phyloP scores from a whole-genome alignment of 2,329 filamentous ascomycete species.

The Escovopsis weberi region DNA sequence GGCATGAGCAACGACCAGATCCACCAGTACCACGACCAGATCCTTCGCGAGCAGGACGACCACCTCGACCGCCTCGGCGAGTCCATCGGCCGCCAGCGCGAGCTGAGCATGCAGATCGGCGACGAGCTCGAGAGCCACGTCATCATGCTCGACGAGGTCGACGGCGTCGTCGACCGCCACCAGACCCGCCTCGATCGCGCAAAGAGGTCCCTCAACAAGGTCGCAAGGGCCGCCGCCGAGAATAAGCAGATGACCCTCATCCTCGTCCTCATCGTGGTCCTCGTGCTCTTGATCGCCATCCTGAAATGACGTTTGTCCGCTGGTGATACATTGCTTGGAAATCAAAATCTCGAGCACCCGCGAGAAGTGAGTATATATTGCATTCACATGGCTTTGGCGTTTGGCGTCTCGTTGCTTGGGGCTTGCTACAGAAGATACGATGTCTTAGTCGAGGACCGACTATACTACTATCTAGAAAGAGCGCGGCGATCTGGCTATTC shows the following conservation, averaged over 20 bases:
- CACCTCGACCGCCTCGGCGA: constrained; percentile 81
- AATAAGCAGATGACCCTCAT: constrained; percentile 79
- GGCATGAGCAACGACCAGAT: constrained; percentile 69
- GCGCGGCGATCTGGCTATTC: no score
- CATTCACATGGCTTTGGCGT: no score
- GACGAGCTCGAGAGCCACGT: constrained; percentile 90
- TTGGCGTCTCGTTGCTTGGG: no score
- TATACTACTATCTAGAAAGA: no score
- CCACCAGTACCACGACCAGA: constrained; percentile 65
- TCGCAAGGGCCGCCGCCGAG: constrained; percentile 62
- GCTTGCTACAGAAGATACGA: no score
- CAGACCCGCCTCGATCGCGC: constrained; percentile 62
- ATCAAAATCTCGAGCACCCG: not conserved
- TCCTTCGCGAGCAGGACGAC: constrained; percentile 80
- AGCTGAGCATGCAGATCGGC: constrained; percentile 90
- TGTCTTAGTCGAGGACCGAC: no score
- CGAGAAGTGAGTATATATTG: not conserved
- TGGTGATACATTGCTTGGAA: not conserved
- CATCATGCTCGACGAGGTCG: constrained; percentile 76
- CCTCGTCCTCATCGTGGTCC: constrained; percentile 65
- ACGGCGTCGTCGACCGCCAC: constrained; percentile 70
- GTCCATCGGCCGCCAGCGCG: constrained; percentile 75
- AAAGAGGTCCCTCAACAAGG: constrained; percentile 51
- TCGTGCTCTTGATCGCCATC: constrained; percentile 71
- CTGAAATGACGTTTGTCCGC: constrained; percentile 41